Base-by-base conservation (phyloP, 176 grass and related monocot genomes). In the Thalia dealbata region DNA sequence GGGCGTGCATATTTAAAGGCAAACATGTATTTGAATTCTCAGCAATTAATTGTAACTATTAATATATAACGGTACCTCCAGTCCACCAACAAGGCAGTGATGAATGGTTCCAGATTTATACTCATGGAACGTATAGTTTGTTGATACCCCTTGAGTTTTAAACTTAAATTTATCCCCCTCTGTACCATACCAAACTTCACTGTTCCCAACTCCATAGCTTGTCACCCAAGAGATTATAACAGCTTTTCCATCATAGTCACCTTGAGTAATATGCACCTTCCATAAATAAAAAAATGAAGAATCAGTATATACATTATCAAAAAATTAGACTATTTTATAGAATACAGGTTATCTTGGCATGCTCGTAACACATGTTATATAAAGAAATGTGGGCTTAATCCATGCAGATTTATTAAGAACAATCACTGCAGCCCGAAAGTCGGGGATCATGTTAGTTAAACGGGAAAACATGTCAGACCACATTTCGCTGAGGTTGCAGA, bases 101-200 rank as follows among this genome's bases (percentile, higher is more conserved):
- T 97, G 95, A 68, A 91, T 90, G 58, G 78, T 92, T 91, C 95
- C 95, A 73, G 95, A 97, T 70, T 86, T 97, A 75, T 97, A 97
- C 46, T 97, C 30, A 0, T 90, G 92, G 84, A 91, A 97, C 12
- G 90, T 88, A 76, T 97, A 97, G 73, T 93, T 93, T 52, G 77
- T 92, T 59, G 78, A 60, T n/a, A 73, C 78, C 43, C 90, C 95
- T 84, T 86, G 23, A 59, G 87, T 71, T 81, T 69, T 91, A 14
- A 82, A 85, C 62, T 91, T 84, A 81, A 86, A 92, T 68, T 73
- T 56, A 50, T 85, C 58, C 67, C 86, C 83, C 52, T 82, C 70
- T 56, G 82, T 88, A 52, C 90, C 85, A 70, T 92, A 97, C 38
- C 86, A 71, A 58, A 97, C 85, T 76, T 92, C 87, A 80, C 50